Evolutionary conservation across 2,329 filamentous ascomycete species (phyloP).

Genomic region (Tricladium varicosporioides): DNA sequence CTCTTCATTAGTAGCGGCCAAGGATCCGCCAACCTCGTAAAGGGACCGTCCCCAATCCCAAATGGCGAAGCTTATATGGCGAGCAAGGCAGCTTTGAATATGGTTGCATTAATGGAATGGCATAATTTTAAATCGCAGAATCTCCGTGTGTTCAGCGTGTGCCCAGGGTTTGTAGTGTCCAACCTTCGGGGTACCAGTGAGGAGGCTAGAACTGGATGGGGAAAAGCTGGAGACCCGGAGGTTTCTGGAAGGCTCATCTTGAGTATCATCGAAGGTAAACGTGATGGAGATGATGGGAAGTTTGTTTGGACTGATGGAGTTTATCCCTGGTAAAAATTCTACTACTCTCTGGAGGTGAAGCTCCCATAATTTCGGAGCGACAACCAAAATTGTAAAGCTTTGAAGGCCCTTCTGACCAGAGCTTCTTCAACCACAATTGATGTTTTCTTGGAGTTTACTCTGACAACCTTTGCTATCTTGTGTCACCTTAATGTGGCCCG

Average conservation of each 20-base stretch:
- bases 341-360: no score
- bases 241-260: slow-evolving; percentile 38
- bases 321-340: slow-evolving; percentile 17
- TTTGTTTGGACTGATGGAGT: slow-evolving; percentile 20
- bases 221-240: slow-evolving; percentile 31
- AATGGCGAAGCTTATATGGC: slow-evolving; percentile 6
- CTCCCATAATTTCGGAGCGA: no score
- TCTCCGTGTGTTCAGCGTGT: slow-evolving; percentile 29
- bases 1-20: slow-evolving; percentile 43
- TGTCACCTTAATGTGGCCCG: no score
- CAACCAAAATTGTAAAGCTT: no score
- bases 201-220: slow-evolving; percentile 21
- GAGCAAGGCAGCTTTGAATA: slow-evolving; percentile 17
- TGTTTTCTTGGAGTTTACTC: no score
- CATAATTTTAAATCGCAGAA: slow-evolving; percentile 3
- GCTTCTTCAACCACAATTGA: no score
- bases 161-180: slow-evolving; percentile 32
- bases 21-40: neutral
- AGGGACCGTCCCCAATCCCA: neutral
- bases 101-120: slow-evolving; percentile 20
- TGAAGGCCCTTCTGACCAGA: no score
- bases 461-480: no score
- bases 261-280: slow-evolving; percentile 24
- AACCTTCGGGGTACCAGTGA: slow-evolving; percentile 32
- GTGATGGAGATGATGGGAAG: slow-evolving; percentile 20